Evolutionary conservation across 306 rosid species (phyloP).

Genomic region (cucumber (Cucumis sativus)): DNA sequence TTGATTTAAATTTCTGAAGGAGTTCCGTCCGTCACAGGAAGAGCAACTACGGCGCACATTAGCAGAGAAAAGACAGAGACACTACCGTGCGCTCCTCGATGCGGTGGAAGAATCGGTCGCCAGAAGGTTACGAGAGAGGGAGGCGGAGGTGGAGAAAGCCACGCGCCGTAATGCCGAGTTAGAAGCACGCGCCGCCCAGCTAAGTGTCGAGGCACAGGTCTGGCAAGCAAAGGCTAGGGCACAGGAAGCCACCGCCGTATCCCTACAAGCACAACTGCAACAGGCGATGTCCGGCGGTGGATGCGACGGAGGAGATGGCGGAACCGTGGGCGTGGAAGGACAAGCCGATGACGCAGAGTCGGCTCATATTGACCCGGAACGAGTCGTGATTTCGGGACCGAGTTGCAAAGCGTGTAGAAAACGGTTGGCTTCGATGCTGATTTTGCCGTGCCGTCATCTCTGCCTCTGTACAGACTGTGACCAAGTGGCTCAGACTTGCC

Average conservation of each 20-base stretch:
- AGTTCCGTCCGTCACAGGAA: constrained; percentile 29
- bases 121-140: constrained; percentile 51
- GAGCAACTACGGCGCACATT: constrained; percentile 52
- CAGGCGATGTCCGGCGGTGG: constrained; percentile 43
- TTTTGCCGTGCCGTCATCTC: constrained; percentile 74
- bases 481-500: constrained; percentile 52
- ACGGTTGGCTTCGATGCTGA: constrained; percentile 61
- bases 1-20: background rate
- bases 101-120: constrained; percentile 54
- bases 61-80: constrained; percentile 53
- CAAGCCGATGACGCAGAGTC: constrained; percentile 87
- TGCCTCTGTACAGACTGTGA: constrained; percentile 73
- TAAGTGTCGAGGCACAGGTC: constrained; percentile 51
- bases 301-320: constrained; percentile 15
- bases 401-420: constrained; percentile 58
- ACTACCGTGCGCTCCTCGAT: constrained; percentile 44
- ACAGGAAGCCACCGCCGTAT: constrained; percentile 53
- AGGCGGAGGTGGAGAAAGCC: constrained; percentile 55
- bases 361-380: constrained; percentile 61
- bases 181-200: constrained; percentile 88
- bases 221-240: constrained; percentile 78
- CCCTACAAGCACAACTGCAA: constrained; percentile 68
- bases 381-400: constrained; percentile 33
- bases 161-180: constrained; percentile 57
- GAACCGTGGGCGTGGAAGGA: constrained; percentile 30